Conservation (phyloP, 2,329 filamentous ascomycete genomes). For the Camillea tinctor region DNA sequence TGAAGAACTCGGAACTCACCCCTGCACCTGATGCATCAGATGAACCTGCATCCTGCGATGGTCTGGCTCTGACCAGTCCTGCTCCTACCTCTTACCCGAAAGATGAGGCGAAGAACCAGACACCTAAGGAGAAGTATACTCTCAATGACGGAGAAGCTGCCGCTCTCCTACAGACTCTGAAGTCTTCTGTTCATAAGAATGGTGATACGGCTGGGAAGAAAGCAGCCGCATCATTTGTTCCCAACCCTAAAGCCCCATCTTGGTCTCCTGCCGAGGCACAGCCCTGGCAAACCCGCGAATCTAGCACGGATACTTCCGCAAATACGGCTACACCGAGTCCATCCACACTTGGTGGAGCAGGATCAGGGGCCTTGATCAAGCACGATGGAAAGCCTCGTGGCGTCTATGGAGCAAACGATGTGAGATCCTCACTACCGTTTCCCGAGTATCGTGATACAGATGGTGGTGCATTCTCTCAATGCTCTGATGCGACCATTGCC, state of each 20-base stretch:
- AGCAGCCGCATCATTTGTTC: constrained; percentile 10
- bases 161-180: constrained; percentile 1
- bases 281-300: not conserved
- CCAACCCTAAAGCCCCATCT: constrained; percentile 23
- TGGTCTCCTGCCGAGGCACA: constrained; percentile 15
- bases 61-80: not conserved
- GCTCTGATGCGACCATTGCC: not conserved
- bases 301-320: not conserved
- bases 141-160: not conserved
- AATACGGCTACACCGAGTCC: not conserved
- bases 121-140: not conserved
- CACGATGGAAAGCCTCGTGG: not conserved
- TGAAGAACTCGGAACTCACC: constrained; percentile 11
- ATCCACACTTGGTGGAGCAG: not conserved
- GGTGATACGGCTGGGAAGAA: not conserved
- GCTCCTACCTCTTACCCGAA: not conserved
- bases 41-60: not conserved
- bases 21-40: constrained; percentile 5
- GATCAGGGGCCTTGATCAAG: not conserved
- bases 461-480: not conserved
- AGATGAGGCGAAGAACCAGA: not conserved
- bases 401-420: not conserved
- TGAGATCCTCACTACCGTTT: not conserved
- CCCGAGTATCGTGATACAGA: not conserved
- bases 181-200: constrained; percentile 1